Evolutionary conservation across 306 rosid genomes (phyloP), one percentile per base, ranked within the genome.

Genomic region (Potentilla sterilis): DNA sequence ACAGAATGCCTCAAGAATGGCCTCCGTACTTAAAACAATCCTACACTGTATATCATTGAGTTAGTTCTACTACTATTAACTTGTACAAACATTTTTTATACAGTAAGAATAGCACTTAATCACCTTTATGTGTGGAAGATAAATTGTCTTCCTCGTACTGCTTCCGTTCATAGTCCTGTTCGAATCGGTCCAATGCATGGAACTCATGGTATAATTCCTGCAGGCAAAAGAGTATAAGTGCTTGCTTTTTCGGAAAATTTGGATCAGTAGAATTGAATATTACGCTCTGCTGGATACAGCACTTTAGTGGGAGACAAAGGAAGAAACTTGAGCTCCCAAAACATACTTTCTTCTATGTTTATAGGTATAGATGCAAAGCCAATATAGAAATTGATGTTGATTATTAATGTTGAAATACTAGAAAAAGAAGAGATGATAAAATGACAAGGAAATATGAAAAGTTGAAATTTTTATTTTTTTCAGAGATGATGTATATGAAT

Each of bases 151-250:
- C 96, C 83, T 92, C 96, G 42, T 81, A 86, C 44, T 72, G 81
- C 85, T 84, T 88, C 32, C 84, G 96, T 43, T 80, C 85, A 83
- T 85, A 87, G 74, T 90, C 96, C 82, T 87, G 93, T 52, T 87
- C 87, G 69, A 88, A 87, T 80, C 92, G 83, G 83, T 90, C 97
- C 85, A 92, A 76, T 41, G 88, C 89, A 83, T 90, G 91, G 48
- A 87, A 77, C 67, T 92, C 97, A 10, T 92, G 93, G 85, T 92
- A 92, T 80, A 92, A 86, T 82, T 92, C 97, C 97, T 92, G 86
- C 59, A 41, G 68, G 64, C 82, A 80, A 34, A 72, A 49, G 41
- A 80, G 40, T 32, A 40, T 80, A 18, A 22, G 70, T 51, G 64
- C 16, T 14, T 62, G 62, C 5, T 12, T 32, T 59, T 58, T 51